Percentiles rank a stretch among this genome's conserved stretches.
Conservation (phyloP, 2,329 filamentous ascomycete genomes). For the Stagonosporopsis rhizophila region DNA sequence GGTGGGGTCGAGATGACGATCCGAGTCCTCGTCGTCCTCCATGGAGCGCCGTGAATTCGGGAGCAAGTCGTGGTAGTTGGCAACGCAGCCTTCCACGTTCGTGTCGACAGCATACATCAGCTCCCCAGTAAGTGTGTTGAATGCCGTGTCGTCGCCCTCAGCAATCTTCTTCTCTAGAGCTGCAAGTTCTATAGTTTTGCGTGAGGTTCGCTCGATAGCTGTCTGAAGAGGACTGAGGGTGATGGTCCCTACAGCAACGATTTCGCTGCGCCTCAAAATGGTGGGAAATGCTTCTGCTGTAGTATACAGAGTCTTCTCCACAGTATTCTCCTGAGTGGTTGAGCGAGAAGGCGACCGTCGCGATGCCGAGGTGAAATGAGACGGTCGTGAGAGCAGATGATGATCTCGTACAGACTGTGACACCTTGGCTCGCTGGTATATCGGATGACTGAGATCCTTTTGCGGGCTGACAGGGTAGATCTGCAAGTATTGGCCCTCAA, state of each 20-base stretch:
- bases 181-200: conserved; percentile 87
- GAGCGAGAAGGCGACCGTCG: conserved; percentile 73
- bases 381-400: conserved; percentile 78
- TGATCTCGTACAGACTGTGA: conserved; percentile 86
- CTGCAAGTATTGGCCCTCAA: conserved; percentile 89
- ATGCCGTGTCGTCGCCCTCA: conserved; percentile 74
- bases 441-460: conserved; percentile 79
- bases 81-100: conserved; percentile 76
- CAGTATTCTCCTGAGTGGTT: conserved; percentile 72
- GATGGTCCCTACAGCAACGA: conserved; percentile 72
- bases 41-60: conserved; percentile 56
- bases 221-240: conserved; percentile 79
- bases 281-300: conserved; percentile 90
- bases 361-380: conserved; percentile 77
- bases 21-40: conserved; percentile 39
- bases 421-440: conserved; percentile 88
- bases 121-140: conserved; percentile 74
- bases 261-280: conserved; percentile 85
- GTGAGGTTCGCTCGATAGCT: conserved; percentile 86
- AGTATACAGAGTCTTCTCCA: conserved; percentile 84
- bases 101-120: conserved; percentile 79
- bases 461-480: conserved; percentile 82
- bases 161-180: conserved; percentile 75
- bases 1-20: conserved; percentile 49
- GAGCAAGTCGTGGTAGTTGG: conserved; percentile 77